These are phyloP conservation scores for Pyrenophora teres DNA, from an alignment of 2,329 filamentous ascomycete species.

Conservation along the genomic window DNA sequence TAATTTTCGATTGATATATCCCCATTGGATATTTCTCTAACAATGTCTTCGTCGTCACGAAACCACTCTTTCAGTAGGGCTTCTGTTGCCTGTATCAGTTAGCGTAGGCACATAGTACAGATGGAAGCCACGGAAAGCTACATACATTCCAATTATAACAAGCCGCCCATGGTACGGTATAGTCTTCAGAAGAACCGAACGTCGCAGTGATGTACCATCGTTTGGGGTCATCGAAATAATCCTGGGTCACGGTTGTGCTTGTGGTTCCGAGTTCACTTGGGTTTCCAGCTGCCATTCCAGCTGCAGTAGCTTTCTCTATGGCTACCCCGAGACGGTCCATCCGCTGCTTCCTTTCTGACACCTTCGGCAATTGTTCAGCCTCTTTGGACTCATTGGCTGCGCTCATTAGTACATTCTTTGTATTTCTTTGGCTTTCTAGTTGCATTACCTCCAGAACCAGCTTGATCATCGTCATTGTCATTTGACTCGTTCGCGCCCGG, in stretches of 20 bases:
- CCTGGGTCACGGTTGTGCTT: no score
- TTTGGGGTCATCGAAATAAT: no score
- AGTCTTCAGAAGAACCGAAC: not conserved
- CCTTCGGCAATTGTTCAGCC: no score
- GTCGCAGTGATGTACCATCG: not conserved
- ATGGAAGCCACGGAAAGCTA: not conserved
- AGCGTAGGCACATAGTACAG: not conserved
- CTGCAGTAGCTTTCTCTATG: not conserved
- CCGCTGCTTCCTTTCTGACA: slow-evolving; percentile 20
- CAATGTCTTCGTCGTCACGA: not conserved
- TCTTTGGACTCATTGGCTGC: not conserved
- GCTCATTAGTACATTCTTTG: not conserved
- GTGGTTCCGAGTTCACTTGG: no score
- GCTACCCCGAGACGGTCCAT: not conserved
- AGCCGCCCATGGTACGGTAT: not conserved
- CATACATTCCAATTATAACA: not conserved
- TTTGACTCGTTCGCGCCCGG: not conserved
- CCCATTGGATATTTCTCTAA: not conserved
- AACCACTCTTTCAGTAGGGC: not conserved
- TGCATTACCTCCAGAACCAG: not conserved
- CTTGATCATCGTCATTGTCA: not conserved
- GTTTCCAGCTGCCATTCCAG: not conserved
- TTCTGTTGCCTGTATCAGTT: not conserved
- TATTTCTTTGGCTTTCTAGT: not conserved
- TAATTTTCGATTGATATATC: not conserved